Percentiles rank a stretch among this genome's conserved stretches.
These are phyloP conservation scores for Aspergillaceae sp. DNA, from an alignment of 2,329 filamentous ascomycete genomes.

Conservation along the genomic window DNA sequence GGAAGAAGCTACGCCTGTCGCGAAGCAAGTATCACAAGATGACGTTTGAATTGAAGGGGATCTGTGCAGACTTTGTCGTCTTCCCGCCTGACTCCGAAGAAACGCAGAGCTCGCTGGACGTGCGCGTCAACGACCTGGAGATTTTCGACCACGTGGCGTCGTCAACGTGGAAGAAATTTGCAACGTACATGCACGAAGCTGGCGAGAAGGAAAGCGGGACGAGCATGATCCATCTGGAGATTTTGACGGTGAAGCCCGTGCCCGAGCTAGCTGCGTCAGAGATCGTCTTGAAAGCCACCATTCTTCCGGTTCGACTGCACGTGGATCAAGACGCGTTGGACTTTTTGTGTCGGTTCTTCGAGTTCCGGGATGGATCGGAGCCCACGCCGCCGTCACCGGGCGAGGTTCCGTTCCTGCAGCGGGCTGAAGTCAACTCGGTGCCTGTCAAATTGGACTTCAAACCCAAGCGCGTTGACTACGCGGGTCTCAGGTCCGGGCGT, in stretches of 20 bases:
- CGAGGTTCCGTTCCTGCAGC: constrained; percentile 78
- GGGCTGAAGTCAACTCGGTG: constrained; percentile 77
- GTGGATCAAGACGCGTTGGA: constrained; percentile 96
- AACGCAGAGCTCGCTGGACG: constrained; percentile 77
- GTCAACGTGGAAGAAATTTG: constrained; percentile 97
- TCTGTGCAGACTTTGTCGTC: constrained; percentile 71
- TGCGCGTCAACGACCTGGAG: constrained; percentile 74
- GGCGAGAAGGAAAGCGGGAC: constrained; percentile 78
- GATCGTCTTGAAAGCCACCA: constrained; percentile 67
- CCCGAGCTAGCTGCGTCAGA: constrained; percentile 79
- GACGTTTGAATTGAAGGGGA: constrained; percentile 80
- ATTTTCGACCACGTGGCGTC: constrained; percentile 91
- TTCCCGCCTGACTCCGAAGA: constrained; percentile 71
- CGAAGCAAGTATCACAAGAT: constrained; percentile 91
- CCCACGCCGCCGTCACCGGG: constrained; percentile 47
- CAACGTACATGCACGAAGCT: constrained; percentile 81
- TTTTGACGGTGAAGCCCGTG: constrained; percentile 80
- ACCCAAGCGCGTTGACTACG: constrained; percentile 95
- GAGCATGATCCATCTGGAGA: constrained; percentile 82
- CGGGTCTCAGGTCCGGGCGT: constrained; percentile 79
- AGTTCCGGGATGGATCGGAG: constrained; percentile 75
- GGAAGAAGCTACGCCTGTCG: constrained; percentile 61
- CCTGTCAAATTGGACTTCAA: constrained; percentile 91
- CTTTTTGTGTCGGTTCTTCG: constrained; percentile 94
- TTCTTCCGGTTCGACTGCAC: constrained; percentile 81